Percentiles rank a stretch among this genome's conserved stretches.
Evolutionary conservation across 2,329 filamentous ascomycete genomes (phyloP).

Genomic region (Alternaria sp.): DNA sequence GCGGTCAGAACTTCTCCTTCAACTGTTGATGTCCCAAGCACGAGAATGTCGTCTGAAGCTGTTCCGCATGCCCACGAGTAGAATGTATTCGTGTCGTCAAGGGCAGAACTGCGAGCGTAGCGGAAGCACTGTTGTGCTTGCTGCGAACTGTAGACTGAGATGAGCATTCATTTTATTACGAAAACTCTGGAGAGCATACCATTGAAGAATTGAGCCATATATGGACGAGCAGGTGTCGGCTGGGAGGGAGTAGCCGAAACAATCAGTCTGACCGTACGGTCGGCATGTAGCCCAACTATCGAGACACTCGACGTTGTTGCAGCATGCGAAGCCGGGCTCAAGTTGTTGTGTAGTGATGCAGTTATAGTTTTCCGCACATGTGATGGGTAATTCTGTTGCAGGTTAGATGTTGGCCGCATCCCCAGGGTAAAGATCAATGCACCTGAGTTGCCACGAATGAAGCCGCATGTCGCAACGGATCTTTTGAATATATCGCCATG

Average conservation of each 20-base stretch:
- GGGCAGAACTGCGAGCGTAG: constrained; percentile 7
- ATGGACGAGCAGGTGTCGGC: not conserved
- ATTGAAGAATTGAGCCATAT: constrained; percentile 6
- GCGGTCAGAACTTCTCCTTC: not conserved
- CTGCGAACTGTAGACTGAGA: not conserved
- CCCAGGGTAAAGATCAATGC: not conserved
- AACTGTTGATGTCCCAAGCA: constrained; percentile 4
- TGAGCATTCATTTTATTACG: not conserved
- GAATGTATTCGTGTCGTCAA: not conserved
- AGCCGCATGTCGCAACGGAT: constrained; percentile 11
- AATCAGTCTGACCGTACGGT: constrained; percentile 2
- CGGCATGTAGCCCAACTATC: constrained; percentile 2
- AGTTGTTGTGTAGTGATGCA: not conserved
- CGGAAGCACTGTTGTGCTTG: constrained; percentile 4
- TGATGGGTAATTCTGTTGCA: constrained; percentile 6
- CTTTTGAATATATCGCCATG: constrained; percentile 6
- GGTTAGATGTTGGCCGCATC: not conserved
- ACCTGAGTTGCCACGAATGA: constrained; percentile 14
- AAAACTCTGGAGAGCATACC: not conserved
- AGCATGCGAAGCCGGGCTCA: not conserved
- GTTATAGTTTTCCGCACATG: constrained; percentile 11
- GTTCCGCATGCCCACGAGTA: constrained; percentile 7
- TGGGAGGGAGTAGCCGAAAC: constrained; percentile 1
- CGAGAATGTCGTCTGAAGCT: constrained; percentile 3
- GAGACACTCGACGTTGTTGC: constrained; percentile 10